These are phyloP conservation scores for Melanopsichium pennsylvanicum DNA, from an alignment of 1,284 basidiomycete genomes.

Conservation along the genomic window DNA sequence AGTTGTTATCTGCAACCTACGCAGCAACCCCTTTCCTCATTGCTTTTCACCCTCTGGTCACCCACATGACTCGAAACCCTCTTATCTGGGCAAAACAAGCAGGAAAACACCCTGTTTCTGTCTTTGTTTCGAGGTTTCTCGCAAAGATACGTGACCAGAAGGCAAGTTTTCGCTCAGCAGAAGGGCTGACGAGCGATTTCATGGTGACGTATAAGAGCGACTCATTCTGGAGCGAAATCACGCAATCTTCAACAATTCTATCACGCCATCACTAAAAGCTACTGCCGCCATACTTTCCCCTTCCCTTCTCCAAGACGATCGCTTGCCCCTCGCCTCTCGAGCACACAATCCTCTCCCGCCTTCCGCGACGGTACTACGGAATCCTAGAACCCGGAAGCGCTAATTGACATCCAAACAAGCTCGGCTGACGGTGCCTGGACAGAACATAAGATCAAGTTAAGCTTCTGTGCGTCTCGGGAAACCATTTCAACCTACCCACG, in stretches of 20 bases:
- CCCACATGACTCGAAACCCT: neutral
- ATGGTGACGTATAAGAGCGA: constrained; percentile 10
- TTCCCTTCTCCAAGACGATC: neutral
- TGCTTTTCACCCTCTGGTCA: no score
- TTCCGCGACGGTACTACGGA: neutral
- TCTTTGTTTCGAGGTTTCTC: no score
- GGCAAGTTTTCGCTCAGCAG: neutral
- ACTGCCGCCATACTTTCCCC: constrained; percentile 1
- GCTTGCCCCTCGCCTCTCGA: neutral
- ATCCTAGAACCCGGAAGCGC: no score
- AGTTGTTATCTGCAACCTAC: neutral
- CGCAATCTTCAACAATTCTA: constrained; percentile 13
- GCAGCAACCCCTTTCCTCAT: neutral
- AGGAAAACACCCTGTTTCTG: no score
- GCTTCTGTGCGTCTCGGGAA: no score
- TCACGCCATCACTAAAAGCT: constrained; percentile 22
- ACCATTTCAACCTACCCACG: no score
- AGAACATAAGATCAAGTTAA: no score
- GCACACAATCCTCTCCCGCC: neutral
- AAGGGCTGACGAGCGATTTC: neutral
- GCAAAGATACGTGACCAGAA: no score
- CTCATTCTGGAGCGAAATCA: constrained; percentile 15
- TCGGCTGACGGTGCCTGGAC: no score
- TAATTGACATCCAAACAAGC: no score
- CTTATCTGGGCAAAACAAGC: no score